Conservation (phyloP, 345 rosid genomes). For the Melastoma malabathricum region DNA sequence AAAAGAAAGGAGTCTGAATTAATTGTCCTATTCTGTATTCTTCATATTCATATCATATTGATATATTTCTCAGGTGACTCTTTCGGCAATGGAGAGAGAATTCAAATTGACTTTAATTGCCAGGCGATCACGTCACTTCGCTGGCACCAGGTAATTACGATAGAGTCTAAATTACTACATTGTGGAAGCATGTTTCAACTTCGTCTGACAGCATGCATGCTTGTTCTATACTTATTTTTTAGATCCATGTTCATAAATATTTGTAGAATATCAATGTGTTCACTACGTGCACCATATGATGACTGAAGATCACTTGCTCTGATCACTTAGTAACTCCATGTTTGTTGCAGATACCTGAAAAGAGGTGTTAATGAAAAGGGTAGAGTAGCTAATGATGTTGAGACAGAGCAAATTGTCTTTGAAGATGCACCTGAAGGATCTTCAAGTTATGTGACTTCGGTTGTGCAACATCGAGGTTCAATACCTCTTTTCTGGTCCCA, state of each 20-base stretch:
- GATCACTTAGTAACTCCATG: conserved; percentile 1
- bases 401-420: conserved; percentile 87
- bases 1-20: not conserved
- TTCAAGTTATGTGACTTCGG: conserved; percentile 68
- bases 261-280: no score
- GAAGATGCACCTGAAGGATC: conserved; percentile 70
- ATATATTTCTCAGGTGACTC: conserved; percentile 38
- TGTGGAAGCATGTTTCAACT: not conserved
- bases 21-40: no score
- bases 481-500: conserved; percentile 98
- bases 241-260: no score
- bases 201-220: not conserved
- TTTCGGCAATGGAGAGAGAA: conserved; percentile 48
- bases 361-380: conserved; percentile 98
- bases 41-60: not conserved
- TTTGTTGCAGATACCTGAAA: conserved; percentile 53
- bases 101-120: conserved; percentile 70
- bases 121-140: conserved; percentile 89
- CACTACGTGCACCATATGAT: not conserved
- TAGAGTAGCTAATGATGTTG: conserved; percentile 98
- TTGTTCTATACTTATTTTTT: not conserved
- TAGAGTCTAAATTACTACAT: not conserved
- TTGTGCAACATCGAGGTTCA: conserved; percentile 90
- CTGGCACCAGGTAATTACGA: conserved; percentile 77
- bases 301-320: not conserved